A percentile compares a stretch with the other conserved stretches of the same genome.
Conservation (phyloP, 768 basidiomycete species). For the Lentinus tigrinus region DNA sequence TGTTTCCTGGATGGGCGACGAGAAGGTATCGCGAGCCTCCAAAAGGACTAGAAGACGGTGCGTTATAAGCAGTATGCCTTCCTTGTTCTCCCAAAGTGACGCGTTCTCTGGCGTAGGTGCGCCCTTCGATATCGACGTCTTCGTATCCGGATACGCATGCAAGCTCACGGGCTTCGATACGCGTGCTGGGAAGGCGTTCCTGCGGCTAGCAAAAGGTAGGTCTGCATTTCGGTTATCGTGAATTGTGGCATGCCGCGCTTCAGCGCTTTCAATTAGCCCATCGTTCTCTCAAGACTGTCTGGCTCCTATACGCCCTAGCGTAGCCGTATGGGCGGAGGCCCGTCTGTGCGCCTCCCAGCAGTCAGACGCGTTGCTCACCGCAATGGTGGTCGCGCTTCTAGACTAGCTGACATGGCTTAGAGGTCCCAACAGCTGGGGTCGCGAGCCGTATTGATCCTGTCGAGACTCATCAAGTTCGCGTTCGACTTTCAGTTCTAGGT, state of each 20-base stretch:
- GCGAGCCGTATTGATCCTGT: too few species aligned
- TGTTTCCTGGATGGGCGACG: constrained; percentile 85
- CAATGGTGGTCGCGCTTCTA: too few species aligned
- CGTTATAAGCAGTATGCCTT: constrained; percentile 9
- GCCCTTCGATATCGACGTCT: constrained; percentile 69
- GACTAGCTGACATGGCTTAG: too few species aligned
- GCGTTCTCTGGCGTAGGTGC: constrained; percentile 31
- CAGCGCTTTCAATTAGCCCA: too few species aligned
- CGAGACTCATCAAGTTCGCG: too few species aligned
- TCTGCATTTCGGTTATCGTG: background rate
- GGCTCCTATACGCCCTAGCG: too few species aligned
- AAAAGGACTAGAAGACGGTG: constrained; percentile 6
- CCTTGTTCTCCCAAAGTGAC: constrained; percentile 27
- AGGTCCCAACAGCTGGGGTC: too few species aligned
- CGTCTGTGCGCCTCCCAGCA: too few species aligned
- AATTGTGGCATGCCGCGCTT: background rate
- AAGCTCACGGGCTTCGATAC: constrained; percentile 56
- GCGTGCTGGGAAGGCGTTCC: constrained; percentile 74
- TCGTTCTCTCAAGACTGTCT: too few species aligned
- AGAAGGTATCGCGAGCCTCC: constrained; percentile 39
- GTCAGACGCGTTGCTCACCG: too few species aligned
- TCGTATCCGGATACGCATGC: constrained; percentile 75
- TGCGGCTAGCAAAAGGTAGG: constrained; percentile 75
- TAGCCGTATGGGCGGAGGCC: too few species aligned
- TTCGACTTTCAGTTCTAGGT: too few species aligned